A percentile compares a stretch with the other conserved stretches of the same genome.
phyloP scores from a whole-genome alignment of 495 filamentous ascomycete species.

The Hypoxylon trugodes region DNA sequence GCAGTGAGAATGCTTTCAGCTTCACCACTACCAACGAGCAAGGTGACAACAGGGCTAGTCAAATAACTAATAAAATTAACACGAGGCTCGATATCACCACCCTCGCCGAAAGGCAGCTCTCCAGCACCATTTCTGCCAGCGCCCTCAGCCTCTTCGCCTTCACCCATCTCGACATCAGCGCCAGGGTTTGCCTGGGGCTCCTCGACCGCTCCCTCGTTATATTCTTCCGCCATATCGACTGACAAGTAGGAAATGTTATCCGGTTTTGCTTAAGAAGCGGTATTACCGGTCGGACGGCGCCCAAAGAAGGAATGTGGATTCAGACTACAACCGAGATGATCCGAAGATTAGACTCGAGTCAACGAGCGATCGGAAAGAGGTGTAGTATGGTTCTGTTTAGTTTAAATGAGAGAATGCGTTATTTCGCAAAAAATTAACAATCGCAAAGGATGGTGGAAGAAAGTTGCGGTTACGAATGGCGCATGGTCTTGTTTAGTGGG shows the following conservation, averaged over 20 bases:
- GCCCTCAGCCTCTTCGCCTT: constrained; percentile 46
- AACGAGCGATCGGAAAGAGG: background rate
- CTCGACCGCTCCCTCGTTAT: constrained; percentile 47
- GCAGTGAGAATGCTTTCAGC: constrained; percentile 71
- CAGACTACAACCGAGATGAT: background rate
- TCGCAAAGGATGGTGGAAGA: background rate
- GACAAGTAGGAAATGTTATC: background rate
- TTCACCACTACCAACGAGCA: constrained; percentile 73
- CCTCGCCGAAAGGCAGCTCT: constrained; percentile 55
- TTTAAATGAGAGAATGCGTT: constrained; percentile 15
- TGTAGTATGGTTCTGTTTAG: background rate
- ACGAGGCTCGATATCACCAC: constrained; percentile 52
- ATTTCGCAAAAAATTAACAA: background rate
- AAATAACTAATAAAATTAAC: constrained; percentile 66
- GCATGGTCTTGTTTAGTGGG: no score
- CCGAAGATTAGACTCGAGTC: background rate
- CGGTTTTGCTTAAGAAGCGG: background rate
- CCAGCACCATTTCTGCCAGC: constrained; percentile 34
- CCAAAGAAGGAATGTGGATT: background rate
- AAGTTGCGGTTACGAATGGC: constrained; percentile 7
- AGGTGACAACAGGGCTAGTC: constrained; percentile 79
- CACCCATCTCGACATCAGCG: constrained; percentile 62
- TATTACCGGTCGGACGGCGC: background rate
- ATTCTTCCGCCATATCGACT: constrained; percentile 53
- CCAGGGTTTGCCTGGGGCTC: constrained; percentile 48